Evolutionary conservation across 106 monocot species (phyloP).

Genomic region (Dendrobium nobile): DNA sequence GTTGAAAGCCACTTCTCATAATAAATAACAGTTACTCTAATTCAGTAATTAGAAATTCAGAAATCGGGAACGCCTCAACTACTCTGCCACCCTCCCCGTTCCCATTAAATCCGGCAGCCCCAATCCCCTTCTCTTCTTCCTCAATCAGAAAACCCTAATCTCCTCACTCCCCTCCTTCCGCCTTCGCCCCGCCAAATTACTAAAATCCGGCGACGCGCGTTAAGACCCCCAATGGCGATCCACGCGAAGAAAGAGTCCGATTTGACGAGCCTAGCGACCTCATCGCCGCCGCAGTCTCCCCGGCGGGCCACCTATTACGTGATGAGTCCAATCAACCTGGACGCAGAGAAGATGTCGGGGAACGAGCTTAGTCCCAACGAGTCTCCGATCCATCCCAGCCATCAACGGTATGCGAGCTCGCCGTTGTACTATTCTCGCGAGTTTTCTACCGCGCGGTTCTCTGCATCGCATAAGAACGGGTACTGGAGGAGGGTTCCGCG

Average conservation of each 20-base stretch:
- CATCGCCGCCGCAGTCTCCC: conserved; percentile 77
- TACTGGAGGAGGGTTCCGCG: conserved; percentile 36
- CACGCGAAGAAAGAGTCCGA: conserved; percentile 85
- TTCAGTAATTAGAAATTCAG: no score
- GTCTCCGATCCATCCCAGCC: conserved; percentile 34
- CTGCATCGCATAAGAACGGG: conserved; percentile 40
- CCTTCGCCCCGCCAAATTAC: no score
- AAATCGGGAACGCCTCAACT: no score
- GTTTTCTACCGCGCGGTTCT: conserved; percentile 72
- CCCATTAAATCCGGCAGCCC: no score
- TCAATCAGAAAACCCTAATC: no score
- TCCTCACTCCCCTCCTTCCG: no score
- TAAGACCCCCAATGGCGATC: conserved; percentile 8
- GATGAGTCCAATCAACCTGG: conserved; percentile 36
- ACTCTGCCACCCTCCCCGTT: no score
- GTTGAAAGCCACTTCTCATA: no score
- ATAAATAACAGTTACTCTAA: no score
- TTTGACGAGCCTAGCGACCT: conserved; percentile 77
- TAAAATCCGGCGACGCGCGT: no score
- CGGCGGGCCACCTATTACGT: conserved; percentile 74
- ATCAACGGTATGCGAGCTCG: conserved; percentile 24
- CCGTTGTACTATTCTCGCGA: conserved; percentile 70
- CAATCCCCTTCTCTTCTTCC: no score
- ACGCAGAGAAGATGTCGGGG: conserved; percentile 52
- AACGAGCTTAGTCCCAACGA: conserved; percentile 31